phyloP scores from a whole-genome alignment of 2,329 filamentous ascomycete genomes.

The Aureobasidium lini region DNA sequence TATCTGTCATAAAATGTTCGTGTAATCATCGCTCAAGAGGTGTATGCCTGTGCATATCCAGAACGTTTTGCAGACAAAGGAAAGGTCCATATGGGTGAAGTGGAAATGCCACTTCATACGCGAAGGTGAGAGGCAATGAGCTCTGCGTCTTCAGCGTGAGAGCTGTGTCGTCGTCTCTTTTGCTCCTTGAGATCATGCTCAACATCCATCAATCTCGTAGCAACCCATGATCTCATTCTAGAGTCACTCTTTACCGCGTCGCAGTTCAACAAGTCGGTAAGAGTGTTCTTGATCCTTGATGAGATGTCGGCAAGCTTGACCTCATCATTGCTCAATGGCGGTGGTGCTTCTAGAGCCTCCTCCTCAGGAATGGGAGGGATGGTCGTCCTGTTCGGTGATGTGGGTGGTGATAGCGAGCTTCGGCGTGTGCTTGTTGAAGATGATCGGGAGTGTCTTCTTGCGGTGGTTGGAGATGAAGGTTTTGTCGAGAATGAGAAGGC shows the following conservation, averaged over 20 bases:
- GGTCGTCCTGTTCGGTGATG: constrained; percentile 8
- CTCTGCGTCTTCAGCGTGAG: background rate
- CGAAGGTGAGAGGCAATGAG: constrained; percentile 5
- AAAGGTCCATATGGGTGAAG: background rate
- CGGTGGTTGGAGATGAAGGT: constrained; percentile 8
- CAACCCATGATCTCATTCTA: constrained; percentile 43
- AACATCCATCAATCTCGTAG: constrained; percentile 46
- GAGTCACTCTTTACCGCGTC: constrained; percentile 41
- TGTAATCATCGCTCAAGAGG: background rate
- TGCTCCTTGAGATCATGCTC: constrained; percentile 43
- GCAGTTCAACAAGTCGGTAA: constrained; percentile 49
- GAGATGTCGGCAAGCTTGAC: constrained; percentile 43
- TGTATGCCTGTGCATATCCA: background rate
- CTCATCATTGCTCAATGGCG: constrained; percentile 33
- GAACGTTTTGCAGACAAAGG: background rate
- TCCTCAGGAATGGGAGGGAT: constrained; percentile 18
- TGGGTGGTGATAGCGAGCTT: constrained; percentile 13
- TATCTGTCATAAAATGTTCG: background rate
- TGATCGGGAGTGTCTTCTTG: constrained; percentile 13
- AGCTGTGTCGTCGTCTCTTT: constrained; percentile 31
- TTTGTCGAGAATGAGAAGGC: constrained; percentile 18
- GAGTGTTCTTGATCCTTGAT: constrained; percentile 45
- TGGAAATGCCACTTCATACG: background rate
- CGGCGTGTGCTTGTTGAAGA: constrained; percentile 11
- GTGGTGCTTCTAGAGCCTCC: constrained; percentile 14